Evolutionary conservation across 768 basidiomycete genomes (phyloP), one percentile per base, ranked within the genome.

Genomic region (Kwoniella pini): DNA sequence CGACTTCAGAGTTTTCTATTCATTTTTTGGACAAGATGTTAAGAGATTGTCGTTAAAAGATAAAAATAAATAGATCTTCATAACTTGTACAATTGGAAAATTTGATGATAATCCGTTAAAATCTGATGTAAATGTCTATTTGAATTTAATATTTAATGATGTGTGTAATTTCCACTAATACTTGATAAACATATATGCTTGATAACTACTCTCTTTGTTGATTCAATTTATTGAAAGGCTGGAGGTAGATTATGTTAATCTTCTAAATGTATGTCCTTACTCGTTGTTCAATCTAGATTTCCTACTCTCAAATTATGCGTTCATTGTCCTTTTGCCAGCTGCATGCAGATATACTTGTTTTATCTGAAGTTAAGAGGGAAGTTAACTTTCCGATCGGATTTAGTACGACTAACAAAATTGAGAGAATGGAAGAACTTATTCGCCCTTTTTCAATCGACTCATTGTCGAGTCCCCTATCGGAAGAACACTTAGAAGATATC

Each of bases 21-120:
- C 33, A 36, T 36, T 36, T 15, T 36, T 36, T 36, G 7, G 7
- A 7, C 33, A 36, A 36, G 33, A 7, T 36, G 33, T 7, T n/a
- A n/a, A 7, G 7, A 36, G 33, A 36, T 28, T 33, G 7, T 30
- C 17, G 48, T 21, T 17, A 12, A 26, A 6, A 0, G 26, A 28
- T 31, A 50, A 17, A 11, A 3, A 12, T 11, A 5, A 17, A 7
- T 43, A 68, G 27, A 36, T 73, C n/a, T 73, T 39, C 44, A 54
- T 73, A 38, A 68, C 69, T 17, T 65, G 60, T 13, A 73, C 70
- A 44, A 62, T 57, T 9, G 69, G 57, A 19, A 44, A 40, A 28
- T 64, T 62, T 40, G 45, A 59, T 5, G 51, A 43, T 17, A 42
- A 62, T 12, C 51, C 63, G 9, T 51, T 46, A 9, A 53, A 59